A percentile compares a stretch with the other conserved stretches of the same genome.
Evolutionary conservation across 306 rosid genomes (phyloP).

Genomic region (Prosopis cineraria): DNA sequence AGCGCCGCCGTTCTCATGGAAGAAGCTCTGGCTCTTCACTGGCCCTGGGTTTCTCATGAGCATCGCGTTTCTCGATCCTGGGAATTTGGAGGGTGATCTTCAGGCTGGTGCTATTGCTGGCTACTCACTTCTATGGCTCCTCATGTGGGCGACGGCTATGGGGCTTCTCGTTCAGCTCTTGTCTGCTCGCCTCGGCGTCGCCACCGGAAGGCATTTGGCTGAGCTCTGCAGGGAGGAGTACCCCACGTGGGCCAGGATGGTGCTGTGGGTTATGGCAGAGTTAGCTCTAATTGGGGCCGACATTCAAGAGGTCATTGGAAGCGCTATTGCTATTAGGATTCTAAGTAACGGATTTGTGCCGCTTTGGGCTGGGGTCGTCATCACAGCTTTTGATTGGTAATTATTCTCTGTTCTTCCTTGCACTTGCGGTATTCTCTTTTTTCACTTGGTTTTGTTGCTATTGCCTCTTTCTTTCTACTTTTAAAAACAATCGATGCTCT

Average conservation of each 20-base stretch:
- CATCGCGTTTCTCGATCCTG: slow-evolving; percentile 93
- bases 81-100: slow-evolving; percentile 91
- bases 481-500: neutral
- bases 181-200: slow-evolving; percentile 92
- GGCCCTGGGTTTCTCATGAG: slow-evolving; percentile 98
- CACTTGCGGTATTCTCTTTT: neutral
- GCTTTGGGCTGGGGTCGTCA: slow-evolving; percentile 88
- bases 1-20: slow-evolving; percentile 89
- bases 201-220: slow-evolving; percentile 90
- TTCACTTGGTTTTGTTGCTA: neutral
- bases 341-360: slow-evolving; percentile 80
- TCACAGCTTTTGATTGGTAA: slow-evolving; percentile 92
- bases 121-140: slow-evolving; percentile 87
- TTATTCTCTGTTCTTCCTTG: neutral
- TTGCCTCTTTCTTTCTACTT: neutral
- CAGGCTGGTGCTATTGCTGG: slow-evolving; percentile 97
- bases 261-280: slow-evolving; percentile 97
- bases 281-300: slow-evolving; percentile 91
- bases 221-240: slow-evolving; percentile 96
- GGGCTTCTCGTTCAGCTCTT: slow-evolving; percentile 89
- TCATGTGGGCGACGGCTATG: slow-evolving; percentile 91
- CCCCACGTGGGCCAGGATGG: slow-evolving; percentile 76
- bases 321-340: slow-evolving; percentile 91
- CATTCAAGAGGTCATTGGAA: slow-evolving; percentile 95
- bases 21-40: slow-evolving; percentile 91